A percentile compares a stretch with the other conserved stretches of the same genome.
phyloP scores from a whole-genome alignment of 164 flowering plant species.

The Taxillus chinensis region DNA sequence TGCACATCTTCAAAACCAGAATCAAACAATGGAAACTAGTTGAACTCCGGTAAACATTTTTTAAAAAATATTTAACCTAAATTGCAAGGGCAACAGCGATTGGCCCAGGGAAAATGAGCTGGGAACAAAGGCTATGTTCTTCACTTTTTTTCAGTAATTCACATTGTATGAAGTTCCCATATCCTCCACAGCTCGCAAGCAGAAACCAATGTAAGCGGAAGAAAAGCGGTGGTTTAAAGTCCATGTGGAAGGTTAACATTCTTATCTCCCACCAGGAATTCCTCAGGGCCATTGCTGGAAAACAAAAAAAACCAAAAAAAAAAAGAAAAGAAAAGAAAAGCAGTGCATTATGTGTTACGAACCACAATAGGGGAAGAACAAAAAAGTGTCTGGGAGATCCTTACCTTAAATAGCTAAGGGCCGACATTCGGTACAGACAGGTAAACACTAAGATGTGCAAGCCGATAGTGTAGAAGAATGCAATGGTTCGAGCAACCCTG shows the following conservation, averaged over 20 bases:
- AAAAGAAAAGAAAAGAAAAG: neutral
- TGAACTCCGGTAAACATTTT: no score
- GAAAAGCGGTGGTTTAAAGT: constrained; percentile 2
- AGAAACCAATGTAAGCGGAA: neutral
- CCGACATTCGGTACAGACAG: constrained; percentile 91
- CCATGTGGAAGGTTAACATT: constrained; percentile 34
- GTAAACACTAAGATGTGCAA: constrained; percentile 86
- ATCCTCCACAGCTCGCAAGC: neutral
- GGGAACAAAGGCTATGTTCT: no score
- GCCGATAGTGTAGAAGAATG: constrained; percentile 93
- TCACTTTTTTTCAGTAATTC: no score
- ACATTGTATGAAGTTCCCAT: no score
- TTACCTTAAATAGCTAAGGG: constrained; percentile 79
- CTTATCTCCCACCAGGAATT: constrained; percentile 22
- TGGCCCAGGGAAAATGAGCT: no score
- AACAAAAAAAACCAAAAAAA: neutral
- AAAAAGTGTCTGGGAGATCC: neutral
- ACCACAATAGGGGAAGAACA: neutral
- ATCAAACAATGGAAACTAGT: no score
- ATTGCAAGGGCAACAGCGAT: no score
- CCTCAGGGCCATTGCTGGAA: constrained; percentile 45
- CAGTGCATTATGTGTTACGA: neutral
- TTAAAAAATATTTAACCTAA: no score
- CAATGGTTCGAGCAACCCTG: constrained; percentile 90
- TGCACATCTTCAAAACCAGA: no score